Evolutionary conservation across 306 rosid species (phyloP), one percentile per base, ranked within the genome.

Genomic region (Macrotyloma uniflorum): DNA sequence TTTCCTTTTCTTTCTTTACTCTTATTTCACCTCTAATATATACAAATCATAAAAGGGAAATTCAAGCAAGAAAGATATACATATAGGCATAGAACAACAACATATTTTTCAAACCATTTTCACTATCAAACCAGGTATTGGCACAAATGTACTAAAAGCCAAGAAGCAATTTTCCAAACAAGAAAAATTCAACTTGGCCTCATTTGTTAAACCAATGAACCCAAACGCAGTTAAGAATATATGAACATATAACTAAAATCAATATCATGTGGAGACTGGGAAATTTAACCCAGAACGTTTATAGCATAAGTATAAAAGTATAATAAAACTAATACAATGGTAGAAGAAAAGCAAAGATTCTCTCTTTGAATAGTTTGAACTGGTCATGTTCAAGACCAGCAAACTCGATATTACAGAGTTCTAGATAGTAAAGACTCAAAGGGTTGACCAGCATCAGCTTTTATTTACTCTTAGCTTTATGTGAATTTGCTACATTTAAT

Each of bases 401-500:
- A 33, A 46, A 76, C 73, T 35, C 65, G 50, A 50, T 50, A 62
- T 75, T 30, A 14, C 59, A 5, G 70, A 59, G 18, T 18, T 18
- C 16, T 69, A 32, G 9, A 32, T 20, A 64, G 23, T 75, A 61
- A 43, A 32, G 42, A 53, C 57, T 66, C 55, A 51, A 66, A 77
- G 14, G 62, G 50, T 33, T 62, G 67, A 13, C 50, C 33, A 47
- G 18, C 35, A 13, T 54, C 54, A 50, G 23, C 36, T 5, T 35
- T 35, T 35, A 43, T 42, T 66, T 47, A 13, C 57, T 42, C 30
- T 50, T 70, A 71, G 12, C 64, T 49, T 51, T 35, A 47, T 46
- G 61, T 47, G 19, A 71, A 51, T 38, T 47, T 46, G 38, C 6
- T 16, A 74, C 10, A 24, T 50, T 50, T 36, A 50, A 22, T 54